Evolutionary conservation across 345 rosid genomes (phyloP).

Genomic region (rapeseed (Brassica napus)): Da-Ae NC_063446.1:11640001-11640500

Average conservation of each 20-base stretch:
- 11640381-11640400: neutral
- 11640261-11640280: neutral
- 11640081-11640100: neutral
- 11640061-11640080: neutral
- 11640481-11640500: constrained; percentile 2
- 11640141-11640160: neutral
- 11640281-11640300: neutral
- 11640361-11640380: neutral
- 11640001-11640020: constrained; percentile 14
- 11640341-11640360: neutral
- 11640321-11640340: constrained; percentile 12
- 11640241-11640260: neutral
- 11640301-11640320: constrained; percentile 16
- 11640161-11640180: neutral
- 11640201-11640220: neutral
- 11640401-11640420: neutral
- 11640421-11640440: neutral
- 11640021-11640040: constrained; percentile 13
- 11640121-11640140: neutral
- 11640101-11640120: neutral
- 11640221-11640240: neutral
- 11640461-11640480: neutral
- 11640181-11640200: neutral
- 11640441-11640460: constrained; percentile 1
- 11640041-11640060: neutral